phyloP scores from a whole-genome alignment of 768 basidiomycete species.

The Psilocybe azurescens region DNA sequence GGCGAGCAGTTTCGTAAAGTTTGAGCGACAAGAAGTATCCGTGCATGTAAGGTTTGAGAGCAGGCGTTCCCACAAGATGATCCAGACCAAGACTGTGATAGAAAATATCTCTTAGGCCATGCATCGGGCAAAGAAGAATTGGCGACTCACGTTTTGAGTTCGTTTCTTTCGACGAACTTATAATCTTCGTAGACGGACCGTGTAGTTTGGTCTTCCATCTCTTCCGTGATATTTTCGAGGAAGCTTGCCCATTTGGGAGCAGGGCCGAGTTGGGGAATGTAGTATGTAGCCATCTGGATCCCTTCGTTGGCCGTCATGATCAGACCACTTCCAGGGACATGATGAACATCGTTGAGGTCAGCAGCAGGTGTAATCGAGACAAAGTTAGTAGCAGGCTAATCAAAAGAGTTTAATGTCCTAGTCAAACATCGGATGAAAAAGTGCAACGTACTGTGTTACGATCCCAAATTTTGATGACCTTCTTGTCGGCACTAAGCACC shows the following conservation, averaged over 20 bases:
- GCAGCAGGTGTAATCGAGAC: slow-evolving; percentile 90
- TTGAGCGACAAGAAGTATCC: slow-evolving; percentile 98
- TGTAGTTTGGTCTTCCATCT: slow-evolving; percentile 89
- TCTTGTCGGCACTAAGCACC: slow-evolving; percentile 92
- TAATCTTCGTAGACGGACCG: slow-evolving; percentile 92
- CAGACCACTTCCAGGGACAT: slow-evolving; percentile 87
- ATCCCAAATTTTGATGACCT: slow-evolving; percentile 98
- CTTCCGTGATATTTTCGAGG: slow-evolving; percentile 98
- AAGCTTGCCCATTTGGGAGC: slow-evolving; percentile 98
- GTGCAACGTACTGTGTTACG: slow-evolving; percentile 67
- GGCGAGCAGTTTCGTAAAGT: slow-evolving; percentile 93
- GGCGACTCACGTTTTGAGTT: slow-evolving; percentile 77
- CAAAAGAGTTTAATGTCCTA: slow-evolving; percentile 14
- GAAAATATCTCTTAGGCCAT: slow-evolving; percentile 11
- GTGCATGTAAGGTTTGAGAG: slow-evolving; percentile 99
- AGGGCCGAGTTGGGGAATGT: slow-evolving; percentile 94
- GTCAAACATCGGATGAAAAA: neutral
- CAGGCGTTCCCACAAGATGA: slow-evolving; percentile 92
- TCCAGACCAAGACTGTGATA: slow-evolving; percentile 83
- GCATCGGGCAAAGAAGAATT: slow-evolving; percentile 1
- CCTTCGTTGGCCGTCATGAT: slow-evolving; percentile 94
- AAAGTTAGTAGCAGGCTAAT: slow-evolving; percentile 84
- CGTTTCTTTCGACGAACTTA: slow-evolving; percentile 92
- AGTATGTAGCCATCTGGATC: slow-evolving; percentile 94
- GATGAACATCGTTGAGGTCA: slow-evolving; percentile 90